Evolutionary conservation across 768 basidiomycete genomes (phyloP), one percentile per base, ranked within the genome.

Genomic region (Mycena galericulata): DNA sequence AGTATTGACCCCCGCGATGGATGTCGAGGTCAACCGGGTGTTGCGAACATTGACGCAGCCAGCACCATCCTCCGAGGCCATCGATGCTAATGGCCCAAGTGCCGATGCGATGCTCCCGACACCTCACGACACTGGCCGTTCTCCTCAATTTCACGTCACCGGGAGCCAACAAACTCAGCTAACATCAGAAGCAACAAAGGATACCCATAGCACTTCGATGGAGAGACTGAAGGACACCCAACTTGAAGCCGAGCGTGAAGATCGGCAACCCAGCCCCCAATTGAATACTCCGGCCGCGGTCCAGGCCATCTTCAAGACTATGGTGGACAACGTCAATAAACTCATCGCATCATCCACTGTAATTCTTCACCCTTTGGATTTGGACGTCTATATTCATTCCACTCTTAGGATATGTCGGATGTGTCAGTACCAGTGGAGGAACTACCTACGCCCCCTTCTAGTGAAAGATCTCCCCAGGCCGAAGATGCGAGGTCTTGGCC

Each of bases 1-100:
- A n/a, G 36, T 40, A 32, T 38, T 62, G 26, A 34, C 46, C 7
- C 17, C 61, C 20, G 59, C 45, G 29, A 50, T 51, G 54, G 47
- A 63, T 41, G 34, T 51, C 15, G 50, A 68, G 43, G 62, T 68
- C 32, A 58, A 38, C 36, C 49, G 67, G 12, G 67, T 68, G n/a
- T 43, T 68, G 30, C 62, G 30, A 20, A 63, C 40, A 18, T 29
- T 64, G 49, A 53, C 67, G 38, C 47, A 26, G 34, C 30, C 50
- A 22, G 47, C 22, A 46, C 22, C 53, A 36, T 29, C 40, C 11
- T 22, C 10, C 20, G 47, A 29, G 38, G n/a, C 30, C 34, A 34
- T 14, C 26, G 47, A 15, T 32, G 40, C 46, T 29, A 12, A 24
- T 30, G 10, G 17, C 34, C 15, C 14, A 17, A 5, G 26, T 15